Percentiles rank a stretch among this genome's conserved stretches.
Conservation (phyloP, 2,329 filamentous ascomycete genomes). For the Penicillium sp. region DNA sequence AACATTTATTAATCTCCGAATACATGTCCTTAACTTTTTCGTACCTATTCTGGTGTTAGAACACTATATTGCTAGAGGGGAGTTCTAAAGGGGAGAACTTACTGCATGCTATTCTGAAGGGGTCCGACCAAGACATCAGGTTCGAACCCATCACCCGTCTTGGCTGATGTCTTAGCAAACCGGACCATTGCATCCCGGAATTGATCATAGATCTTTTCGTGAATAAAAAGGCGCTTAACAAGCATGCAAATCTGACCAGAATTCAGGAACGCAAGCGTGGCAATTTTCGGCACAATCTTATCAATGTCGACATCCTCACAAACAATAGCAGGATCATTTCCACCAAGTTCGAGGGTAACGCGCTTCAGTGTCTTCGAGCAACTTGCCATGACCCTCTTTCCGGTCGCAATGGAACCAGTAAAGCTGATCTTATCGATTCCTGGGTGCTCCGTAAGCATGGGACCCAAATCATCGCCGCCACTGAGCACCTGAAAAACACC, state of each 20-base stretch:
- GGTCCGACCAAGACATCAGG: constrained; percentile 59
- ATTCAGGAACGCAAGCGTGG: constrained; percentile 48
- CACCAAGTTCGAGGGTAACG: constrained; percentile 58
- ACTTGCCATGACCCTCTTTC: too few relatives aligned
- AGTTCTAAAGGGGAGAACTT: too few relatives aligned
- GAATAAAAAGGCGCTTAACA: constrained; percentile 63
- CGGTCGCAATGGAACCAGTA: constrained; percentile 58
- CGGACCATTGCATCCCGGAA: too few relatives aligned
- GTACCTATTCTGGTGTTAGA: too few relatives aligned
- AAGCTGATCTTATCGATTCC: constrained; percentile 63
- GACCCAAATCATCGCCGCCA: constrained; percentile 59
- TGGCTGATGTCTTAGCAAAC: too few relatives aligned
- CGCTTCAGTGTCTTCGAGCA: too few relatives aligned
- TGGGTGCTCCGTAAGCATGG: constrained; percentile 56
- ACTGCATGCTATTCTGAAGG: too few relatives aligned
- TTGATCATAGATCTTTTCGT: constrained; percentile 60
- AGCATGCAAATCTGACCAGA: constrained; percentile 56
- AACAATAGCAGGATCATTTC: constrained; percentile 60
- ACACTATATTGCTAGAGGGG: too few relatives aligned
- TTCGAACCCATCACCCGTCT: constrained; percentile 42
- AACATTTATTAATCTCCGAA: too few relatives aligned
- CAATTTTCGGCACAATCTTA: neutral
- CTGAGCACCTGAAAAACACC: constrained; percentile 60
- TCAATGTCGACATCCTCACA: constrained; percentile 57
- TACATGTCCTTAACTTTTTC: too few relatives aligned